Base-by-base conservation (phyloP, 805 yeast species). In the Wickerhamia fluorescens region DNA sequence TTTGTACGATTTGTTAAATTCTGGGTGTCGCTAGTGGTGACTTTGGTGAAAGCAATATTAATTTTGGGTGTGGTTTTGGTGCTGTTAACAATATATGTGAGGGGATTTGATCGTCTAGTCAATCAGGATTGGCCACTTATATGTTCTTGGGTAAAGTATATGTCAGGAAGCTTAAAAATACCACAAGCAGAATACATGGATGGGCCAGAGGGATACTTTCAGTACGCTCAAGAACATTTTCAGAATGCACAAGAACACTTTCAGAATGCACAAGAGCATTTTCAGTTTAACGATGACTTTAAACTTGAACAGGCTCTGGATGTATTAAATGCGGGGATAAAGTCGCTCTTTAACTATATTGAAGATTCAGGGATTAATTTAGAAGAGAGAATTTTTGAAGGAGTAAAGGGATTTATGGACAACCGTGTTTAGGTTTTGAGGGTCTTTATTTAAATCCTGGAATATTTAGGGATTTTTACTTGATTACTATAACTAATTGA, bases 101-200 rank as follows among this genome's bases (percentile, higher is more conserved):
- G 58, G 21, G 57, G 58, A 1, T 37, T 37, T 33, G 31, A 31
- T 12, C 27, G 37, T 4, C 36, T 51, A n/a, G 30, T 53, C 20
- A 27, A 42, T 9, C 40, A 42, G 18, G 47, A 41, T 21, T 25
- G n/a, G n/a, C n/a, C n/a, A n/a, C n/a, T n/a, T n/a, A n/a, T n/a
- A n/a, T n/a, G n/a, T n/a, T n/a, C n/a, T n/a, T n/a, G n/a, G n/a
- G n/a, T 25, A 8, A 17, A 16, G 14, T 20, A 25, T 17, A 22
- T 16, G 4, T 8, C 19, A 16, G 12, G 30, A 27, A 20, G 20
- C 19, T 7, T 14, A 24, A 7, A 14, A 21, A 9, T 16, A 27
- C 11, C 12, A 24, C 14, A 14, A 20, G 4, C 29, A 27, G n/a
- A n/a, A n/a, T n/a, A n/a, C n/a, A n/a, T n/a, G 4, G 13, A 21